Percentiles rank a stretch among this genome's conserved stretches.
Evolutionary conservation across 1,284 basidiomycete species (phyloP).

Genomic region (Entoloma clypeatum): DNA sequence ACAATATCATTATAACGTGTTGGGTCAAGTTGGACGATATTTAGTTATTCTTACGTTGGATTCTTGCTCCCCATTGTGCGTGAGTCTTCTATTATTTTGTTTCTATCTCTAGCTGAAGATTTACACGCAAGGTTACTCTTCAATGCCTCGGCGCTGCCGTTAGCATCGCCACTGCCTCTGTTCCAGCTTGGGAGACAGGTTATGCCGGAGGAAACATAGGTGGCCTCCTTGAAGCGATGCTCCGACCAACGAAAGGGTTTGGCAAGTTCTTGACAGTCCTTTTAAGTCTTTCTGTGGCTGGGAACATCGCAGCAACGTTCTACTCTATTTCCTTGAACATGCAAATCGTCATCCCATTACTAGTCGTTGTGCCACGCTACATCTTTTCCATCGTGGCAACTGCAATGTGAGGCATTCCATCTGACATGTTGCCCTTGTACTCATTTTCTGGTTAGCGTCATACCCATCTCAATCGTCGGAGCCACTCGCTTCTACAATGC

Average conservation of each 20-base stretch:
- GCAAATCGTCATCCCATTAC: conserved; percentile 73
- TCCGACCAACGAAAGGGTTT: conserved; percentile 67
- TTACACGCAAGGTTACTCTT: conserved; percentile 43
- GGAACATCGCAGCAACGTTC: conserved; percentile 82
- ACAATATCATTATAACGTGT: too few relatives aligned
- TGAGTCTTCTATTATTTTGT: background rate
- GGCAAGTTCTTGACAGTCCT: conserved; percentile 87
- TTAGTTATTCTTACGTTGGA: conserved; percentile 72
- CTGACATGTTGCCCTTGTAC: conserved; percentile 1
- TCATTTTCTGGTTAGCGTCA: conserved; percentile 26
- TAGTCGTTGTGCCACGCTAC: conserved; percentile 74
- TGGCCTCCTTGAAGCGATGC: conserved; percentile 74
- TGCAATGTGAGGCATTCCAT: conserved; percentile 59
- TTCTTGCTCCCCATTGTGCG: conserved; percentile 62
- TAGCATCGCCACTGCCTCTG: conserved; percentile 51
- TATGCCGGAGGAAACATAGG: conserved; percentile 64
- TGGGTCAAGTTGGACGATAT: conserved; percentile 70
- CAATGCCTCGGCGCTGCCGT: conserved; percentile 78
- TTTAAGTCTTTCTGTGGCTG: conserved; percentile 75
- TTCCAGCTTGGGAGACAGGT: conserved; percentile 65
- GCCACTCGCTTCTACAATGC: conserved; percentile 63
- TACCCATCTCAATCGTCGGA: conserved; percentile 67
- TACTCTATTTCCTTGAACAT: conserved; percentile 84
- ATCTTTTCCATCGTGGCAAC: conserved; percentile 80
- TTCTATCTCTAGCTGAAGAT: conserved; percentile 5